These are phyloP conservation scores for Schizophyllum amplum DNA, from an alignment of 1,284 basidiomycete genomes.

Conservation along the genomic window DNA sequence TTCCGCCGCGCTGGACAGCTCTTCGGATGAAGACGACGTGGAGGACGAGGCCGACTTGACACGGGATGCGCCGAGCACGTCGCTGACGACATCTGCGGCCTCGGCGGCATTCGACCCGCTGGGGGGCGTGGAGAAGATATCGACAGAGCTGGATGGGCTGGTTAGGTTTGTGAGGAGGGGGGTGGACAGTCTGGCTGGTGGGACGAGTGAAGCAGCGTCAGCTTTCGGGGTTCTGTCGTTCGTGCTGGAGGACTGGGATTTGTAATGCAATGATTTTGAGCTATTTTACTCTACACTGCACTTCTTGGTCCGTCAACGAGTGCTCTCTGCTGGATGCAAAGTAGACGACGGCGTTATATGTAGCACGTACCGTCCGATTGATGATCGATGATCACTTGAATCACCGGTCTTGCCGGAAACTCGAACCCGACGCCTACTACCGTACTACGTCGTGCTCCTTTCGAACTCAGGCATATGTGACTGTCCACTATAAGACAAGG, in stretches of 20 bases:
- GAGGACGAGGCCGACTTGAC: conserved; percentile 19
- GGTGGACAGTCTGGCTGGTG: conserved; percentile 54
- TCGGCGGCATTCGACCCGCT: conserved; percentile 38
- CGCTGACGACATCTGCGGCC: conserved; percentile 33
- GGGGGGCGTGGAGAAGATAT: conserved; percentile 50
- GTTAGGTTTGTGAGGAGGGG: conserved; percentile 61
- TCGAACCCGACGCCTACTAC: too few relatives aligned
- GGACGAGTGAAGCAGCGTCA: conserved; percentile 43
- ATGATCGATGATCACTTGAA: too few relatives aligned
- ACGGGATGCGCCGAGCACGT: conserved; percentile 26
- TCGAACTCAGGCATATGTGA: too few relatives aligned
- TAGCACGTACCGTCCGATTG: too few relatives aligned
- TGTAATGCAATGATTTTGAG: conserved; percentile 1
- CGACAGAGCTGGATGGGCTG: conserved; percentile 58
- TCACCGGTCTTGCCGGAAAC: too few relatives aligned
- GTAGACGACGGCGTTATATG: too few relatives aligned
- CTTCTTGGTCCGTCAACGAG: too few relatives aligned
- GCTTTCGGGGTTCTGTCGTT: conserved; percentile 72
- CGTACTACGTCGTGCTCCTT: too few relatives aligned
- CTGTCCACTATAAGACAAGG: too few relatives aligned
- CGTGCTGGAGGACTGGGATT: conserved; percentile 75
- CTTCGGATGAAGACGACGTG: conserved; percentile 34
- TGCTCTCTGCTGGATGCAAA: too few relatives aligned
- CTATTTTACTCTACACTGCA: not conserved
- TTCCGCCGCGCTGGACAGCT: conserved; percentile 29